Conservation (phyloP, 1,139 yeast genomes). For the Lodderomyces parapsilosis region DNA sequence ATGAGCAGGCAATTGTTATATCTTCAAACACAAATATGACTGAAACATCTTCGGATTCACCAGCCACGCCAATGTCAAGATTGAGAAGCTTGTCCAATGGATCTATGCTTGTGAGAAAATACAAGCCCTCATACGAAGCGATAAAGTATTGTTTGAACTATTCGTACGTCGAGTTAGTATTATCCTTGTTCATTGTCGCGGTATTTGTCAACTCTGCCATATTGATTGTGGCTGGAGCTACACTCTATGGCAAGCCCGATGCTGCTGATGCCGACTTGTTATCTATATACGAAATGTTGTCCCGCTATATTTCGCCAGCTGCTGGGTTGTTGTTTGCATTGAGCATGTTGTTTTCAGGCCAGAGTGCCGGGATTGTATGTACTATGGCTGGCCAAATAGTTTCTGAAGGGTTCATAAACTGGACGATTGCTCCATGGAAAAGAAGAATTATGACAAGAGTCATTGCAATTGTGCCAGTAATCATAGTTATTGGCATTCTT, state of each 20-base stretch:
- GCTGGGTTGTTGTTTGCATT: slow-evolving; percentile 75
- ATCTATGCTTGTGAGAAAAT: slow-evolving; percentile 31
- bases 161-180: slow-evolving; percentile 63
- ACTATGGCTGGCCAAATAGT: slow-evolving; percentile 82
- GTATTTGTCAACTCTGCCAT: slow-evolving; percentile 75
- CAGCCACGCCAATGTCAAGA: slow-evolving; percentile 7
- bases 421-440: slow-evolving; percentile 69
- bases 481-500: slow-evolving; percentile 58
- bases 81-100: slow-evolving; percentile 37
- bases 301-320: slow-evolving; percentile 58
- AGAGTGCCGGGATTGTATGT: slow-evolving; percentile 80
- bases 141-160: slow-evolving; percentile 63
- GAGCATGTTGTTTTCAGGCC: slow-evolving; percentile 74
- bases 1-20: neutral
- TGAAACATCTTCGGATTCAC: neutral
- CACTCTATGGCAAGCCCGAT: slow-evolving; percentile 60
- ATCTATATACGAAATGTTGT: slow-evolving; percentile 67
- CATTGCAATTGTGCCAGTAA: slow-evolving; percentile 71
- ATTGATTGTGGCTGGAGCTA: slow-evolving; percentile 70
- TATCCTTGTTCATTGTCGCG: slow-evolving; percentile 69
- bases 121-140: slow-evolving; percentile 66
- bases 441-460: slow-evolving; percentile 70
- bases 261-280: slow-evolving; percentile 70
- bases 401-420: slow-evolving; percentile 74
- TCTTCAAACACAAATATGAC: neutral